Percentiles rank a stretch among this genome's conserved stretches.
Conservation (phyloP, 176 grass and related monocot species). For the Dendrocalamus sinicus region DNA sequence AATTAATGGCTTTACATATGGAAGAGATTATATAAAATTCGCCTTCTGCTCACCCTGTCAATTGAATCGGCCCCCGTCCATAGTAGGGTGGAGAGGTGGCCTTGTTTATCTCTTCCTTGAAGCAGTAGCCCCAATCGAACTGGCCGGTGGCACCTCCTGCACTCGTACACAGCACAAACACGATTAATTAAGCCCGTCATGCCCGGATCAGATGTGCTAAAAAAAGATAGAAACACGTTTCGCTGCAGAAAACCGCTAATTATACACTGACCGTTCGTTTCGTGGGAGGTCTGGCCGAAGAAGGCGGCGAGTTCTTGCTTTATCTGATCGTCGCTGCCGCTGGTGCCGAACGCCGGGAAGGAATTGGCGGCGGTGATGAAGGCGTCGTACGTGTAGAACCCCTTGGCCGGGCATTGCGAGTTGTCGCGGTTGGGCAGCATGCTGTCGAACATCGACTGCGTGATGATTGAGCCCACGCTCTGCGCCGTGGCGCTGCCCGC, state of each 20-base stretch:
- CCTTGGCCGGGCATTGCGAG: constrained; percentile 30
- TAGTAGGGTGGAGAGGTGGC: constrained; percentile 30
- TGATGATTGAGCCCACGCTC: constrained; percentile 50
- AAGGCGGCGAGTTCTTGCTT: constrained; percentile 61
- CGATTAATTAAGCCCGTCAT: not conserved
- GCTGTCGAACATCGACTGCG: constrained; percentile 33
- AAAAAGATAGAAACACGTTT: too few species aligned
- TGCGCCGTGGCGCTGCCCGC: constrained; percentile 21
- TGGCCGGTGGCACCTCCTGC: constrained; percentile 47
- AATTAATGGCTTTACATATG: not conserved
- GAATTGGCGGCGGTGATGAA: constrained; percentile 54
- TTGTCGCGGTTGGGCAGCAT: constrained; percentile 58
- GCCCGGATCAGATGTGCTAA: not conserved
- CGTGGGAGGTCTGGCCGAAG: constrained; percentile 68
- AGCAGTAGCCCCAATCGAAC: constrained; percentile 68
- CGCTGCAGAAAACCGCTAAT: not conserved
- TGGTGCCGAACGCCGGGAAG: constrained; percentile 54
- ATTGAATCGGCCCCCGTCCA: constrained; percentile 63
- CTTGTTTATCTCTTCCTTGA: constrained; percentile 42
- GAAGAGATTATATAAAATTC: not conserved
- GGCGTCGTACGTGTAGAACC: constrained; percentile 59
- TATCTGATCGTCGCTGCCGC: constrained; percentile 14
- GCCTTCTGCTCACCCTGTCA: constrained; percentile 49
- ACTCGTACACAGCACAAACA: not conserved
- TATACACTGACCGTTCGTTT: constrained; percentile 50